Conservation (phyloP, 495 filamentous ascomycete species). For the Parachaetomium inaequale region DNA sequence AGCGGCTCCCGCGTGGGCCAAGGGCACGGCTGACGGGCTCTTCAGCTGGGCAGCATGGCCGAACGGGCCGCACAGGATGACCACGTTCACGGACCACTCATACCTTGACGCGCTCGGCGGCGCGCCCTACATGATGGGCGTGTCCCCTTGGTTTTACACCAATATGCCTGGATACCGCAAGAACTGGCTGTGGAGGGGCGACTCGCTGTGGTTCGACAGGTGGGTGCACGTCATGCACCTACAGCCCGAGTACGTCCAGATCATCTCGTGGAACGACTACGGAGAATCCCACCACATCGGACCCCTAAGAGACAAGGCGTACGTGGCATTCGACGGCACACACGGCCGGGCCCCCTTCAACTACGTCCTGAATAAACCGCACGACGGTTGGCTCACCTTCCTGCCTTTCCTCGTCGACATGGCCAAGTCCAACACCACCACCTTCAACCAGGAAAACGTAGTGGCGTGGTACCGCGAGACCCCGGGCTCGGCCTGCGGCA, state of each 20-base stretch:
- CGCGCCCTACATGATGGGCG: conserved; percentile 7
- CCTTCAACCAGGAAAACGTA: conserved; percentile 42
- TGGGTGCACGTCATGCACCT: conserved; percentile 43
- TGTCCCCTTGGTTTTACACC: conserved; percentile 59
- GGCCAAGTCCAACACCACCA: conserved; percentile 41
- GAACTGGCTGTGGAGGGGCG: conserved; percentile 57
- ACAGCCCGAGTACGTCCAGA: conserved; percentile 25
- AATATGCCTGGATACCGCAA: conserved; percentile 55
- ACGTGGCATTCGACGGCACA: conserved; percentile 30
- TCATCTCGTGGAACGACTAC: conserved; percentile 19
- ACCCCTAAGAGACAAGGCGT: conserved; percentile 34
- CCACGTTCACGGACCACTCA: conserved; percentile 30
- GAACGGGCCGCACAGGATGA: conserved; percentile 48
- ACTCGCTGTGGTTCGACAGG: conserved; percentile 53
- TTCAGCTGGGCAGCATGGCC: conserved; percentile 40
- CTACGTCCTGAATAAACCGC: conserved; percentile 39
- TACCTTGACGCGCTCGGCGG: conserved; percentile 25
- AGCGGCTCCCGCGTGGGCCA: conserved; percentile 11
- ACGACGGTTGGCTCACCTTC: conserved; percentile 52
- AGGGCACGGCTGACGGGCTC: conserved; percentile 29
- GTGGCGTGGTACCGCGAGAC: conserved; percentile 57
- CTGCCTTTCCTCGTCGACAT: conserved; percentile 59
- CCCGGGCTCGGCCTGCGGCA: neutral
- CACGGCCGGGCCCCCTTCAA: conserved; percentile 17
- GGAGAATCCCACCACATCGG: conserved; percentile 66